Percentiles rank a stretch among this genome's conserved stretches.
Conservation (phyloP, 495 filamentous ascomycete species). For the Umbilicaria muhlenbergii region DNA sequence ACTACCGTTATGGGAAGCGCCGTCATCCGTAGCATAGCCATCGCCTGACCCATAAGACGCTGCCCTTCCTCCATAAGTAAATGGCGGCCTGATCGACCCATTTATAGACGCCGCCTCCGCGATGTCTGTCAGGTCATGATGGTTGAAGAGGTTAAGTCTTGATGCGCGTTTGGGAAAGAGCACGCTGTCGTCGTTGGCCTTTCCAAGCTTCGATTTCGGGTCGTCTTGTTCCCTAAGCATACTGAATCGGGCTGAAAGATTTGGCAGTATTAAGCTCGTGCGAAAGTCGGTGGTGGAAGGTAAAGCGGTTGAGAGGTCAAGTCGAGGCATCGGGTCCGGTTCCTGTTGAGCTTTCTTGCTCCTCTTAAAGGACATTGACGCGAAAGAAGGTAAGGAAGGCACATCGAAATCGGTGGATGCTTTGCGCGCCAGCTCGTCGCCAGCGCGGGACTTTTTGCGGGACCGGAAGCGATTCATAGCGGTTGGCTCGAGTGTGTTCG, state of each 20-base stretch:
- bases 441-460: constrained; percentile 16
- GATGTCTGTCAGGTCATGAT: constrained; percentile 58
- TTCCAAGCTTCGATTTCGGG: constrained; percentile 70
- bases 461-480: constrained; percentile 22
- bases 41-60: constrained; percentile 40
- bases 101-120: constrained; percentile 73
- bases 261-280: constrained; percentile 94
- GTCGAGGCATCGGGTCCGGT: constrained; percentile 39
- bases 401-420: constrained; percentile 20
- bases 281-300: constrained; percentile 82
- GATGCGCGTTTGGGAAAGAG: constrained; percentile 69
- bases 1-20: constrained; percentile 39
- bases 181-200: constrained; percentile 89
- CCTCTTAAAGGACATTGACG: constrained; percentile 35
- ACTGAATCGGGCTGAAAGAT: constrained; percentile 86
- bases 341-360: constrained; percentile 38
- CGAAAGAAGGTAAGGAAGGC: constrained; percentile 16
- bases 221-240: constrained; percentile 93
- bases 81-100: constrained; percentile 43
- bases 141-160: constrained; percentile 40
- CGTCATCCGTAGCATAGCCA: constrained; percentile 56
- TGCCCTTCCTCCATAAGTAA: constrained; percentile 27
- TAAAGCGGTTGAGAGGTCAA: constrained; percentile 60
- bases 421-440: constrained; percentile 20
- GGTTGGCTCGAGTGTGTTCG: neutral